Conservation (phyloP, 768 basidiomycete genomes). For the Goffeauzyma gilvescens region DNA sequence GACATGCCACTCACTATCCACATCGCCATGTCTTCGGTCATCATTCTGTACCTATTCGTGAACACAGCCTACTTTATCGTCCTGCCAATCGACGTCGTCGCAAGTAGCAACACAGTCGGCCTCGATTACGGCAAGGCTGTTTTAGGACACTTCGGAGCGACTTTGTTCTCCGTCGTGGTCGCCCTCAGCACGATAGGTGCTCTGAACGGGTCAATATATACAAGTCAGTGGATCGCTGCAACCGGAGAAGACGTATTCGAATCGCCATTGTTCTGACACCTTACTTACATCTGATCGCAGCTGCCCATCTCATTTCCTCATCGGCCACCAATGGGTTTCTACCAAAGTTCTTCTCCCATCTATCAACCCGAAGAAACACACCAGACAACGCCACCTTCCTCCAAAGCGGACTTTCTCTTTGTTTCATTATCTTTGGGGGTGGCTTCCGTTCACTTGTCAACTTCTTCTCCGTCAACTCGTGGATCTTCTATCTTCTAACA, state of each 20-base stretch:
- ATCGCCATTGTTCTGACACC: not conserved
- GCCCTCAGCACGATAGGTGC: slow-evolving; percentile 91
- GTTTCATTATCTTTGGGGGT: slow-evolving; percentile 68
- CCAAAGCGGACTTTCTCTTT: slow-evolving; percentile 50
- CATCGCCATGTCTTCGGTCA: slow-evolving; percentile 67
- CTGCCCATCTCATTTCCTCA: slow-evolving; percentile 68
- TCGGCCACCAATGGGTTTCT: slow-evolving; percentile 76
- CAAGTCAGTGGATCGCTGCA: slow-evolving; percentile 6
- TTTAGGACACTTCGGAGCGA: slow-evolving; percentile 71
- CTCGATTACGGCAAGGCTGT: slow-evolving; percentile 76
- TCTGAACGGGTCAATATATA: slow-evolving; percentile 47
- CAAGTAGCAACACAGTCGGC: slow-evolving; percentile 32
- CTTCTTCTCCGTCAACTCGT: slow-evolving; percentile 39
- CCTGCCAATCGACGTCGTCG: slow-evolving; percentile 37
- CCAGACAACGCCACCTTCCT: slow-evolving; percentile 74
- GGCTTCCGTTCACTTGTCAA: slow-evolving; percentile 73
- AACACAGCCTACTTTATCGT: slow-evolving; percentile 87
- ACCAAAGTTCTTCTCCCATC: slow-evolving; percentile 59
- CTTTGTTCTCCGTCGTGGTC: slow-evolving; percentile 73
- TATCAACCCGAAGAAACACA: slow-evolving; percentile 57
- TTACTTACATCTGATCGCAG: slow-evolving; percentile 52
- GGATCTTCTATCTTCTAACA: slow-evolving; percentile 34
- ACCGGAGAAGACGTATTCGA: no score
- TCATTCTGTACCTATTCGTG: slow-evolving; percentile 52
- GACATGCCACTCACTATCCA: slow-evolving; percentile 81